Base-by-base conservation (phyloP, 768 basidiomycete genomes). In the Ramaria sp. region DNA sequence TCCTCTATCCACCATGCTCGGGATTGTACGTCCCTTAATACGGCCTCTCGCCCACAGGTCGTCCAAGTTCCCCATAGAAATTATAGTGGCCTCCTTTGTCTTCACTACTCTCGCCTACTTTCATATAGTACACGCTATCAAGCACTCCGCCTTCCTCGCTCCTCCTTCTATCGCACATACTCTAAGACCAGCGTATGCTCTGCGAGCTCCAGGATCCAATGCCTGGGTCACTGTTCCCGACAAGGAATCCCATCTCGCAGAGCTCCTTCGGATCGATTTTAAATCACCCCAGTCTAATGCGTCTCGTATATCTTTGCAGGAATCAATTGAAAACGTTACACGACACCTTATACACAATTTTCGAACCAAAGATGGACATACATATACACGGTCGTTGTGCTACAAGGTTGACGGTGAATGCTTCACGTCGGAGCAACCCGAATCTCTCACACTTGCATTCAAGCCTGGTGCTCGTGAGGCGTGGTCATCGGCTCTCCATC, bases 61-160 rank as follows among this genome's bases (percentile, higher is more conserved):
- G 10, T 30, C 84, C 15, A 82, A 82, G 68, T 83, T 76, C 4
- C 88, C 88, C 50, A 88, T 91, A 61, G 94, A 97, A 66, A 87
- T 88, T 7, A 91, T 96, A 61, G 92, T 96, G 57, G 81, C 83
- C 68, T 87, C 91, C 74, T 90, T 84, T 69, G 82, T 93, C 65
- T 69, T 94, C 59, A 87, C 88, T 20, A 98, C 96, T 0, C 79
- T 98, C 52, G 88, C 91, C 48, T 98, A 98, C 70, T 96, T 98
- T 69, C 92, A 95, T 65, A 78, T 96, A 62, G 80, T 99, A 59
- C 81, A 81, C 56, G 88, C 88, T 53, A 88, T 98, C 66, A 93
- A 94, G 64, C 84, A 92, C 64, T 91, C 88, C 0, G 78, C 88
- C 22, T 86, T 92, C 70, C 79, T 92, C 54, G 65, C 75, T 15